Percentiles rank a stretch among this genome's conserved stretches.
phyloP scores from a whole-genome alignment of 768 basidiomycete species.

The Gyrodon lividus region DNA sequence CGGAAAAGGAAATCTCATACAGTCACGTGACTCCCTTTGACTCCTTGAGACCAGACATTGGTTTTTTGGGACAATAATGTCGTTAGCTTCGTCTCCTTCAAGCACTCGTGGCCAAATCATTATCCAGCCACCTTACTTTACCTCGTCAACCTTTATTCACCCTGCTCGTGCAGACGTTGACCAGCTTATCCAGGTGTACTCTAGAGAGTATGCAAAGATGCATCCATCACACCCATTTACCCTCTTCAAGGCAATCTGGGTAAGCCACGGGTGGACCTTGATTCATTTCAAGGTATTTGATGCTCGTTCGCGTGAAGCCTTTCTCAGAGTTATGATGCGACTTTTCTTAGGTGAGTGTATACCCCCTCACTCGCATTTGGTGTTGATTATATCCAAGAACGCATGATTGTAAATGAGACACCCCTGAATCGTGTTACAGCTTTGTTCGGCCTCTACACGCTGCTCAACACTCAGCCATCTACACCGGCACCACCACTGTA shows the following conservation, averaged over 20 bases:
- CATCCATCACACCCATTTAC: constrained; percentile 51
- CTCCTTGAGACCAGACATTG: background rate
- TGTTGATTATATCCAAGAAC: constrained; percentile 42
- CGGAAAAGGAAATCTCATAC: constrained; percentile 25
- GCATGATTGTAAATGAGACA: constrained; percentile 45
- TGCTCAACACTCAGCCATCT: constrained; percentile 66
- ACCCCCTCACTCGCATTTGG: too few species aligned
- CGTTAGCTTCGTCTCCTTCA: constrained; percentile 53
- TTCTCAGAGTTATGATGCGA: constrained; percentile 57
- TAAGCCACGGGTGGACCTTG: constrained; percentile 66
- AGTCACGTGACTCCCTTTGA: too few species aligned
- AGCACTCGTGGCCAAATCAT: constrained; percentile 57
- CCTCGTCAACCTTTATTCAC: constrained; percentile 70
- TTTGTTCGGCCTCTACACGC: constrained; percentile 69
- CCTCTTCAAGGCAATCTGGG: constrained; percentile 73
- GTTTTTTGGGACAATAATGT: constrained; percentile 27
- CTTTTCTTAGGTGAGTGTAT: constrained; percentile 61
- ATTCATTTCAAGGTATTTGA: constrained; percentile 77
- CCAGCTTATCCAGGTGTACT: constrained; percentile 50
- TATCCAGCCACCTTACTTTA: constrained; percentile 76
- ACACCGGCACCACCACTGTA: constrained; percentile 51
- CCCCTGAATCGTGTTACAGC: constrained; percentile 58
- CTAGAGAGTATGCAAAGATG: constrained; percentile 43
- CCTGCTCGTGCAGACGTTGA: constrained; percentile 64
- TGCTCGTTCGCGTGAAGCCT: constrained; percentile 57